Evolutionary conservation across 2,329 filamentous ascomycete genomes (phyloP).

Genomic region (Blastomyces parvus): DNA sequence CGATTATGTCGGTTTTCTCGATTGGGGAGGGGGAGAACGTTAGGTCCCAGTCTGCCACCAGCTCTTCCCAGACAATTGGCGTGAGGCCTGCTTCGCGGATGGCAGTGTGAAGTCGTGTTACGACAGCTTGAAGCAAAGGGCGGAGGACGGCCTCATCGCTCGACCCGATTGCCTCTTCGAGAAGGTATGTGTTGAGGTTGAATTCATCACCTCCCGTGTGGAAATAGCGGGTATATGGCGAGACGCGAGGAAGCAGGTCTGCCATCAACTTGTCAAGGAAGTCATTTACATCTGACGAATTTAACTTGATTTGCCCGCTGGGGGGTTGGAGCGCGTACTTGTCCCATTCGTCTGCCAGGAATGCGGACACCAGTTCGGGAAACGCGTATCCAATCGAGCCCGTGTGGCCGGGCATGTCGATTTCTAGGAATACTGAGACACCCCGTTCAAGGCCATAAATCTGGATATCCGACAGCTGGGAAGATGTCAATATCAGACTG

Average conservation of each 20-base stretch:
- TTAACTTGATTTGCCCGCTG: constrained; percentile 61
- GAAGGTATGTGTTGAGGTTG: constrained; percentile 61
- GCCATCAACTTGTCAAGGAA: constrained; percentile 64
- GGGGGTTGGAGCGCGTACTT: constrained; percentile 48
- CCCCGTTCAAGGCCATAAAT: constrained; percentile 60
- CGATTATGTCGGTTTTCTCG: constrained; percentile 48
- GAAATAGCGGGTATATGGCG: constrained; percentile 63
- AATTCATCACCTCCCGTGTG: constrained; percentile 85
- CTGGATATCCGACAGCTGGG: constrained; percentile 58
- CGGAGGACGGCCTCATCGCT: constrained; percentile 56
- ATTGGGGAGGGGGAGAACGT: constrained; percentile 46
- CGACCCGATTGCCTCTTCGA: constrained; percentile 63
- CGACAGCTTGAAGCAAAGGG: constrained; percentile 68
- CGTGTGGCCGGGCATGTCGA: constrained; percentile 74
- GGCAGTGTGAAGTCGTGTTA: constrained; percentile 57
- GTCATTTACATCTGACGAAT: constrained; percentile 56
- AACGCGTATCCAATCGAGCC: constrained; percentile 56
- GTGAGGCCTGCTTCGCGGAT: constrained; percentile 55
- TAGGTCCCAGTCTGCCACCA: constrained; percentile 68
- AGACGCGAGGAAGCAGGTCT: constrained; percentile 65
- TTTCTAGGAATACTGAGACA: constrained; percentile 63
- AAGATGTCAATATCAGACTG: constrained; percentile 57
- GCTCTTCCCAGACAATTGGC: constrained; percentile 83
- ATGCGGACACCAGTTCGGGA: constrained; percentile 62
- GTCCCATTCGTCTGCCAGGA: constrained; percentile 45